These are phyloP conservation scores for Phtheirospermum japonicum DNA, from an alignment of 257 asterid species.

Conservation along the genomic window DNA sequence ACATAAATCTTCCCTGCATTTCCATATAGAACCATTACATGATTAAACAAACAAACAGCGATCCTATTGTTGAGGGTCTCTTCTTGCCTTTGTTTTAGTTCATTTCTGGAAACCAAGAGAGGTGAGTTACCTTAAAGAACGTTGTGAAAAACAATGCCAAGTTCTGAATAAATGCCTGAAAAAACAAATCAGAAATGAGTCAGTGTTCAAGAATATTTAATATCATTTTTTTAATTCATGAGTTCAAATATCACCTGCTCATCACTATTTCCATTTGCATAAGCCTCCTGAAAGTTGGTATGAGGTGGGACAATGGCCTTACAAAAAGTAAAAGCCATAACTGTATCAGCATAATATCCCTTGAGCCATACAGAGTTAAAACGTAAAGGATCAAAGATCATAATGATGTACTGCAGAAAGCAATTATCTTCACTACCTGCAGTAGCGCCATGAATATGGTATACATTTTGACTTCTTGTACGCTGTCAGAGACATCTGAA, in stretches of 20 bases:
- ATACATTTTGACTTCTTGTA: constrained; percentile 75
- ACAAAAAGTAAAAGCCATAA: constrained; percentile 16
- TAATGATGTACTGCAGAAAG: not conserved
- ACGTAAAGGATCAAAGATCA: constrained; percentile 7
- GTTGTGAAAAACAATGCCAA: constrained; percentile 93
- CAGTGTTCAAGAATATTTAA: constrained; percentile 17
- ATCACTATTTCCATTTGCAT: constrained; percentile 78
- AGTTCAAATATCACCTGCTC: constrained; percentile 66
- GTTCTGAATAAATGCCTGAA: constrained; percentile 90
- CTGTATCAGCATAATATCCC: constrained; percentile 23
- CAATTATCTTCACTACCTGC: constrained; percentile 56
- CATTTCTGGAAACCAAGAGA: constrained; percentile 7
- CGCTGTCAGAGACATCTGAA: constrained; percentile 70
- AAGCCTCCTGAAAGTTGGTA: constrained; percentile 74
- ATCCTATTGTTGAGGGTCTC: not conserved
- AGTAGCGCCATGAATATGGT: constrained; percentile 69
- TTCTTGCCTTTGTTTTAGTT: constrained; percentile 17
- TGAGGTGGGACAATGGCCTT: constrained; percentile 62
- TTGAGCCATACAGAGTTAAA: constrained; percentile 16
- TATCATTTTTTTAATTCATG: constrained; percentile 8
- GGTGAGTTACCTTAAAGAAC: constrained; percentile 67
- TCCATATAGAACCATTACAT: constrained; percentile 8
- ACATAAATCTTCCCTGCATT: constrained; percentile 1
- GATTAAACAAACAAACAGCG: constrained; percentile 19
- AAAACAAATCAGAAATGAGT: constrained; percentile 27